These are phyloP conservation scores for Starmerella stigmatis DNA, from an alignment of 805 yeast species.

Conservation along the genomic window DNA sequence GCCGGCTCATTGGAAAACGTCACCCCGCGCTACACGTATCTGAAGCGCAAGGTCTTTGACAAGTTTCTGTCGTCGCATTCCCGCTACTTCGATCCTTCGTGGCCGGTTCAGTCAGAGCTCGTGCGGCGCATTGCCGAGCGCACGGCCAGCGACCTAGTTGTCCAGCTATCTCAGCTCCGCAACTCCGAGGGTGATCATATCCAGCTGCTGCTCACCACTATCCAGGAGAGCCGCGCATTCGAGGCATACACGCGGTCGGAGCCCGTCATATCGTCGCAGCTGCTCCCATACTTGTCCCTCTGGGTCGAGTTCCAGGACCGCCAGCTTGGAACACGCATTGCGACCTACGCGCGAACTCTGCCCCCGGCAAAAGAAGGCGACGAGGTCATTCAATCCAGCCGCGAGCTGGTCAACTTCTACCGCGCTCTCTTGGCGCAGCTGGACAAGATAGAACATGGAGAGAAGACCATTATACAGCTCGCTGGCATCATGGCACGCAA, in stretches of 20 bases:
- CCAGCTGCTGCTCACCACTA: constrained; percentile 53
- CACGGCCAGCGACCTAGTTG: constrained; percentile 57
- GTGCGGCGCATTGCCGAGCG: constrained; percentile 52
- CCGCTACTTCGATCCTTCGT: constrained; percentile 51
- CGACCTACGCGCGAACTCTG: constrained; percentile 40
- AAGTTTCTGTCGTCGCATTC: constrained; percentile 40
- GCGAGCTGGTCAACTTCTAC: constrained; percentile 72
- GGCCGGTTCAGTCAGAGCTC: constrained; percentile 60
- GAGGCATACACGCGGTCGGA: constrained; percentile 47
- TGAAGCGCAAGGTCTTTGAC: constrained; percentile 52
- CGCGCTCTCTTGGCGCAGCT: constrained; percentile 64
- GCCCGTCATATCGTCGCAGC: constrained; percentile 48
- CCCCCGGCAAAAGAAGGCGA: constrained; percentile 34
- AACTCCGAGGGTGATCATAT: constrained; percentile 37
- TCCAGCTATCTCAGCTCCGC: constrained; percentile 36
- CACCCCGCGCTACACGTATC: constrained; percentile 68
- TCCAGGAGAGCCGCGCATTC: constrained; percentile 73
- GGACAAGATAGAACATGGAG: constrained; percentile 43
- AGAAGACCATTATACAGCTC: constrained; percentile 34
- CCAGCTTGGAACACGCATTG: constrained; percentile 41
- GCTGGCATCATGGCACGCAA: constrained; percentile 54
- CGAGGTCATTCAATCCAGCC: constrained; percentile 69
- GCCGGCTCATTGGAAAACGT: constrained; percentile 91
- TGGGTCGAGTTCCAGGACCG: constrained; percentile 85
- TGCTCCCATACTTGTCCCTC: constrained; percentile 72